Evolutionary conservation across 1,139 yeast genomes (phyloP).

Genomic region (Saccharomyces hybrid): DNA sequence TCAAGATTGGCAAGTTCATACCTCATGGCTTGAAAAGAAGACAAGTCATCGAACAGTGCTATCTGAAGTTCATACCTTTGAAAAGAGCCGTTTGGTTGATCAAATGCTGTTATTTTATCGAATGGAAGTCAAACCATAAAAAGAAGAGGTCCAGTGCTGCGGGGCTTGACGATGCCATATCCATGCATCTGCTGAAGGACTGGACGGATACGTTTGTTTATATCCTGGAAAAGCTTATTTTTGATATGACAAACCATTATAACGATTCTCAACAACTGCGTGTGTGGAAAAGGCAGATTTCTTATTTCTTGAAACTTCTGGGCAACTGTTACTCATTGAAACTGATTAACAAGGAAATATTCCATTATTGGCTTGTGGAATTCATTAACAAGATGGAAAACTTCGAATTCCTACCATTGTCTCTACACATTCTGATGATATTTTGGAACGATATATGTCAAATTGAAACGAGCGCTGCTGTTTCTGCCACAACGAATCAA

Average conservation of each 20-base stretch:
- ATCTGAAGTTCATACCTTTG: constrained; percentile 59
- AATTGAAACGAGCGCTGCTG: constrained; percentile 4
- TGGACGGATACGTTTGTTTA: constrained; percentile 55
- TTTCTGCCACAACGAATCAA: not conserved
- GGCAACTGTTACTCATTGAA: constrained; percentile 63
- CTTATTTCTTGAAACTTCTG: constrained; percentile 51
- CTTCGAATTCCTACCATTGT: constrained; percentile 41
- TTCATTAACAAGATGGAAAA: constrained; percentile 44
- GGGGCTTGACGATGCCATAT: constrained; percentile 32
- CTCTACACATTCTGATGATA: constrained; percentile 51
- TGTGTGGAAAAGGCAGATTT: constrained; percentile 46
- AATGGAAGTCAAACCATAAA: constrained; percentile 52
- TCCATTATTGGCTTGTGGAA: constrained; percentile 56
- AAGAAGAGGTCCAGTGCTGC: constrained; percentile 16
- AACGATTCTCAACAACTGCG: constrained; percentile 26
- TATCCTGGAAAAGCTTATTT: constrained; percentile 25
- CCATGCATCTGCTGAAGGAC: constrained; percentile 65
- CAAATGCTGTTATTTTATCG: constrained; percentile 78
- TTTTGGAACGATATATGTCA: constrained; percentile 60
- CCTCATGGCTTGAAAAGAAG: constrained; percentile 87
- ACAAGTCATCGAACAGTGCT: constrained; percentile 62
- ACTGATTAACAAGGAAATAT: constrained; percentile 52
- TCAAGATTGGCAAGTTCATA: constrained; percentile 64
- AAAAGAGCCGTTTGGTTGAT: constrained; percentile 84
- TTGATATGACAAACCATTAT: constrained; percentile 28